Base-by-base conservation (phyloP, 805 yeast species). In the Metschnikowia cubensis region DNA sequence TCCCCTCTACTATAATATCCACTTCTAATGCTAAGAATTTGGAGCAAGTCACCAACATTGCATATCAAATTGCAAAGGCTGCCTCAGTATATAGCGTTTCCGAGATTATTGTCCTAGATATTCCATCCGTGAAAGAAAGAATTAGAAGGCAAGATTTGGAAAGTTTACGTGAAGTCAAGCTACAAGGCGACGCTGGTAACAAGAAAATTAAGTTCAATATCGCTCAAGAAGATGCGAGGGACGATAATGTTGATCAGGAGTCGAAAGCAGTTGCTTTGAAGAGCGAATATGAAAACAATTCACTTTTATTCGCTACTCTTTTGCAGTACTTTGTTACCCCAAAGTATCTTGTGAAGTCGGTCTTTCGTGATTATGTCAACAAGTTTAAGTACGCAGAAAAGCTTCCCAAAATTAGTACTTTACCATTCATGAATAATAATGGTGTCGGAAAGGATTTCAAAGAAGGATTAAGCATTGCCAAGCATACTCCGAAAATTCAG, bases 251-350 rank as follows among this genome's bases (percentile, higher is more conserved):
- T 39, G 37, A 45, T 32, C 46, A 48, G 8, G 53, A 52, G n/a
- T 38, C 56, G 1, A 51, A 35, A 60, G 59, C 41, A 54, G 57
- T 31, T 35, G 42, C 31, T 49, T 36, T 37, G 61, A 52, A 34
- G 48, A 55, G 33, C 50, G 57, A 3, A 55, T 50, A 20, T 18
- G 62, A 65, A 45, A 71, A 59, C 50, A 71, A 73, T 35, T 69
- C 84, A 0, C 66, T 83, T 62, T 60, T 83, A 6, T 75, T 89
- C 48, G 90, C 92, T 1, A 73, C 84, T 1, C 71, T 90, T 36
- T 69, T 90, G 50, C 96, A 89, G 62, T 89, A 72, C 62, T 88
- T 88, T 60, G 82, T 89, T 14, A 89, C 96, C 0, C 96, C 97
- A 1, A 86, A 89, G 44, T 88, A 90, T 61, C 72, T 90, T 39